phyloP scores from a whole-genome alignment of 2,329 filamentous ascomycete genomes.

The Arthrobotrys sphaeroides region DNA sequence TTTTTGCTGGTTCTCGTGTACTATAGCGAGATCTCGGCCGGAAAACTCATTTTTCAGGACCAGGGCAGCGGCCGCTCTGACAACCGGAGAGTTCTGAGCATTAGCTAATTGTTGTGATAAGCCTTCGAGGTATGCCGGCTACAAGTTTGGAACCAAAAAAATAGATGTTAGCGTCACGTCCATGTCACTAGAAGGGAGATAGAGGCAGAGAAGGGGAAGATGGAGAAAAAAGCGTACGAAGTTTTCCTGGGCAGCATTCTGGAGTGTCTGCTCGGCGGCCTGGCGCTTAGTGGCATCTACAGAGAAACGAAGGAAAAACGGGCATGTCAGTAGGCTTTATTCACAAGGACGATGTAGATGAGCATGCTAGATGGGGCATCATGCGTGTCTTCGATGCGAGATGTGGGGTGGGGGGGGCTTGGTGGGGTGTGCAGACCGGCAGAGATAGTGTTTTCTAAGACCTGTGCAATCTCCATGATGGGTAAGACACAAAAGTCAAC shows the following conservation, averaged over 20 bases:
- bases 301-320: conserved; percentile 61
- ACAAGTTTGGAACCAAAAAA: conserved; percentile 56
- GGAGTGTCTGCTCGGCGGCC: conserved; percentile 92
- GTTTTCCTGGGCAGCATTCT: conserved; percentile 89
- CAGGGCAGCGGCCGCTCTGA: conserved; percentile 92
- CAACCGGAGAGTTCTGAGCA: conserved; percentile 80
- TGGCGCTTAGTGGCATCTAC: conserved; percentile 88
- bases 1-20: conserved; percentile 90
- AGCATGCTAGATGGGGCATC: conserved; percentile 24
- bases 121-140: conserved; percentile 92
- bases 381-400: conserved; percentile 15
- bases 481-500: conserved; percentile 59
- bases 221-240: conserved; percentile 72
- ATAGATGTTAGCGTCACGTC: conserved; percentile 48
- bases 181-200: neutral
- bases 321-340: conserved; percentile 55
- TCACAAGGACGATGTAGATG: conserved; percentile 17
- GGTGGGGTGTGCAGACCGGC: conserved; percentile 73
- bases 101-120: conserved; percentile 95
- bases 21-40: conserved; percentile 84
- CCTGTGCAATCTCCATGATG: conserved; percentile 96
- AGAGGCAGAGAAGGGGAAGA: neutral
- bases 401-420: conserved; percentile 46
- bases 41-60: conserved; percentile 98
- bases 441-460: conserved; percentile 96